Evolutionary conservation across 2,329 filamentous ascomycete species (phyloP).

Genomic region (Trichophaea hybrida): DNA sequence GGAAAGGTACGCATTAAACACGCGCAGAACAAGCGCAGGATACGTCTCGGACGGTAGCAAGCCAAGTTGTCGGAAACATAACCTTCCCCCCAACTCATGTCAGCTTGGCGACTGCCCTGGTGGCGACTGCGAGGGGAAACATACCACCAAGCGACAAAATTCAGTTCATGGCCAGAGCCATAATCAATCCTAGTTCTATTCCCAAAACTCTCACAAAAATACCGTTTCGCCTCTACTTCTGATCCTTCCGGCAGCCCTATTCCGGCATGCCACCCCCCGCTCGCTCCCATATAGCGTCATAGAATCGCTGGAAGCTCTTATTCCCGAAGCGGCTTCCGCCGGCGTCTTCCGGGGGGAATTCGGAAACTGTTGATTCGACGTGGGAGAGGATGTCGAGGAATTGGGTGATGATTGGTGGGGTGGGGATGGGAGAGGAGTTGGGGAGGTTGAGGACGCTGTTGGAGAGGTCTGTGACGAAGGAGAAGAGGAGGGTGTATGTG

Average conservation of each 20-base stretch:
- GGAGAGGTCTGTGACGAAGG: conserved; percentile 75
- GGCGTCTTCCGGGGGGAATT: conserved; percentile 69
- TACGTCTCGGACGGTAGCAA: conserved; percentile 54
- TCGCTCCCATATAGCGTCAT: conserved; percentile 50
- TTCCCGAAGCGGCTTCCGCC: conserved; percentile 89
- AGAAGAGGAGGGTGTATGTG: conserved; percentile 59
- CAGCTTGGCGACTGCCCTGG: not conserved
- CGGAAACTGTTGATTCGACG: conserved; percentile 49
- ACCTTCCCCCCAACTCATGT: conserved; percentile 25
- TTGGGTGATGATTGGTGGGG: conserved; percentile 46
- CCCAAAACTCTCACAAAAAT: conserved; percentile 71
- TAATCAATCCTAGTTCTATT: conserved; percentile 85
- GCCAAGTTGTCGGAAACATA: conserved; percentile 75
- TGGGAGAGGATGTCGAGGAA: conserved; percentile 58
- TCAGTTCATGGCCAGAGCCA: conserved; percentile 90
- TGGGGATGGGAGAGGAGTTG: conserved; percentile 44
- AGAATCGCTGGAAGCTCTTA: conserved; percentile 69
- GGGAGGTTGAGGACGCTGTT: conserved; percentile 51
- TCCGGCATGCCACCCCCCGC: conserved; percentile 51
- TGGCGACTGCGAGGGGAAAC: not conserved
- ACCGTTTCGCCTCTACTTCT: conserved; percentile 58
- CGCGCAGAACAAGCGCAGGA: conserved; percentile 54
- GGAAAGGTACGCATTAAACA: conserved; percentile 69
- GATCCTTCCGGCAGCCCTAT: conserved; percentile 36
- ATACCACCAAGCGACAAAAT: conserved; percentile 81